Conservation (phyloP, 345 rosid species). For the Gynandropsis gynandra region DNA sequence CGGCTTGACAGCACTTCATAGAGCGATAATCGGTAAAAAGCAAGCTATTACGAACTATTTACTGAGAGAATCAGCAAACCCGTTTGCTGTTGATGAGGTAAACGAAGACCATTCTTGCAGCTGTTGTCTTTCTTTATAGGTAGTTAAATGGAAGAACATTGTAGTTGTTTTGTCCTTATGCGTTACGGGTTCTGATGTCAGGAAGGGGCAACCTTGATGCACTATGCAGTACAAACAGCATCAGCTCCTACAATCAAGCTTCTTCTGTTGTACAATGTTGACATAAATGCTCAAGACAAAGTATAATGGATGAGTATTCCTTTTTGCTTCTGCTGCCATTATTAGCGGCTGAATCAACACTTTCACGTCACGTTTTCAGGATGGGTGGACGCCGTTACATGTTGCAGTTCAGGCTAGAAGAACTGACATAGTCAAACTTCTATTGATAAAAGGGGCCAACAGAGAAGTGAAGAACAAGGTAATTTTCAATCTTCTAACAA, state of each 20-base stretch:
- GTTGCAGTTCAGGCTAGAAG: constrained; percentile 83
- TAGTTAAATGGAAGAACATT: too few species aligned
- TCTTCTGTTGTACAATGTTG: constrained; percentile 69
- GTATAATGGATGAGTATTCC: constrained; percentile 31
- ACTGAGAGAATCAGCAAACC: constrained; percentile 84
- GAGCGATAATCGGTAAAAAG: constrained; percentile 75
- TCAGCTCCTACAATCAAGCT: constrained; percentile 69
- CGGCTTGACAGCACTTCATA: constrained; percentile 79
- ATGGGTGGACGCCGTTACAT: constrained; percentile 96
- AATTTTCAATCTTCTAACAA: not conserved
- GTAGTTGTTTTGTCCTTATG: too few species aligned
- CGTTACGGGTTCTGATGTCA: too few species aligned
- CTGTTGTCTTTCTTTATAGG: not conserved
- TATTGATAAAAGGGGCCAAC: constrained; percentile 77
- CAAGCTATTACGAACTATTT: constrained; percentile 77
- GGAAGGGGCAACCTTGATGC: constrained; percentile 92
- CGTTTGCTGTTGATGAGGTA: constrained; percentile 71
- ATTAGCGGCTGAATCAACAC: constrained; percentile 11
- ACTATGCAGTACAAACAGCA: constrained; percentile 86
- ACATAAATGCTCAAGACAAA: constrained; percentile 74
- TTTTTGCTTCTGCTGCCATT: constrained; percentile 1
- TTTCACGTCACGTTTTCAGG: constrained; percentile 34
- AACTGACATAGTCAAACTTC: constrained; percentile 69
- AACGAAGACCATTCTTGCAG: constrained; percentile 8
- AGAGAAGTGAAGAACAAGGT: constrained; percentile 50